These are phyloP conservation scores for Hirschioporus abietinus DNA, from an alignment of 768 basidiomycete genomes.

Conservation along the genomic window DNA sequence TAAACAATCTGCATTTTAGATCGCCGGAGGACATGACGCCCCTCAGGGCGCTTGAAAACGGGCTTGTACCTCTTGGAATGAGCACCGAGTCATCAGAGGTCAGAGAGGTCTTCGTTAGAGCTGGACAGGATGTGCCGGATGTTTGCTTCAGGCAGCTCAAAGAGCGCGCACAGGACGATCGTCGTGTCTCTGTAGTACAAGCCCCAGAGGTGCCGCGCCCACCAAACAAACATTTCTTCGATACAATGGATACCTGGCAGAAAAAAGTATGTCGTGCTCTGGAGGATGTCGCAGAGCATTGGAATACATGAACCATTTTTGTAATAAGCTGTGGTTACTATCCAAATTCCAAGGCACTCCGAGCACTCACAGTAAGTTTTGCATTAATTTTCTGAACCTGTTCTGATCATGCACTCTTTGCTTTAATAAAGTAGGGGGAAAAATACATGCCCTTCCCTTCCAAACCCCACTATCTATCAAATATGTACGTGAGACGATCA, in stretches of 20 bases:
- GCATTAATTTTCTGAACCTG: no score
- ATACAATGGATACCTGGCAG: not conserved
- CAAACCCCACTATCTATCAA: no score
- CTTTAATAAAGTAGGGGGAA: no score
- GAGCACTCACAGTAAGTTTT: no score
- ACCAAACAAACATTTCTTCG: not conserved
- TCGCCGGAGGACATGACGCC: not conserved
- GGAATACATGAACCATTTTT: no score
- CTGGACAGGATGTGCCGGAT: not conserved
- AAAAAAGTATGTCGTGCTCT: not conserved
- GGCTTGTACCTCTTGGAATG: not conserved
- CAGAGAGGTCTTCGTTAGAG: not conserved
- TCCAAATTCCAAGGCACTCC: not conserved
- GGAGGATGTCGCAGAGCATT: not conserved
- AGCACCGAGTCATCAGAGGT: not conserved
- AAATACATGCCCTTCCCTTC: no score
- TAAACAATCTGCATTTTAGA: not conserved
- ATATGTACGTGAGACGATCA: no score
- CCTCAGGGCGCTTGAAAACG: not conserved
- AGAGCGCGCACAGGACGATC: not conserved
- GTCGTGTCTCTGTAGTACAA: not conserved
- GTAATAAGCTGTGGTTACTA: not conserved
- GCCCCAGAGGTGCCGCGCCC: not conserved
- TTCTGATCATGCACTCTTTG: no score
- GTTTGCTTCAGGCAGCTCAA: not conserved